Conservation (phyloP, 2,329 filamentous ascomycete genomes). For the Blastomyces gilchristii region DNA sequence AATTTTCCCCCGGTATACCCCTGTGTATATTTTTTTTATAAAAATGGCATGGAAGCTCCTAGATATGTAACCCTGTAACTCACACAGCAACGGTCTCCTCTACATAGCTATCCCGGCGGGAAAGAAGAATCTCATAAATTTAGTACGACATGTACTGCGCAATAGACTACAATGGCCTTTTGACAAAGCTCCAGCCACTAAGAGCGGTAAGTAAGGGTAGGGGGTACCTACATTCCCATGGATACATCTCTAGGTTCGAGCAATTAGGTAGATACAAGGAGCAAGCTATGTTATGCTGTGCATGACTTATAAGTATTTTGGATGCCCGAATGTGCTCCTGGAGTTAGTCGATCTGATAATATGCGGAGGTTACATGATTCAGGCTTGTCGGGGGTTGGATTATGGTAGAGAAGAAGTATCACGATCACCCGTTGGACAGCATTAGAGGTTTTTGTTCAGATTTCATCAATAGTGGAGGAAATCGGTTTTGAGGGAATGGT, state of each 20-base stretch:
- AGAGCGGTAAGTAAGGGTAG: neutral
- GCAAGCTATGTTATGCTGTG: neutral
- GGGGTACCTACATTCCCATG: neutral
- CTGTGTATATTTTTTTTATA: neutral
- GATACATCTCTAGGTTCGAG: neutral
- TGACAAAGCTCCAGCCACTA: neutral
- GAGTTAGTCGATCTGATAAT: neutral
- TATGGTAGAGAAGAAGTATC: neutral
- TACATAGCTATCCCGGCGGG: neutral
- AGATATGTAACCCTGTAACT: neutral
- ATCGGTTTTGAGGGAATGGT: neutral
- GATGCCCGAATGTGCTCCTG: neutral
- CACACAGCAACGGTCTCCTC: neutral
- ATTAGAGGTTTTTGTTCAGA: neutral
- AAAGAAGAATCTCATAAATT: neutral
- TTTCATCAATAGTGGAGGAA: neutral
- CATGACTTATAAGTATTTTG: neutral
- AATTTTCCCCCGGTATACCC: neutral
- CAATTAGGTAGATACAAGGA: neutral
- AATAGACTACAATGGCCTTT: neutral
- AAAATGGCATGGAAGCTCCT: neutral
- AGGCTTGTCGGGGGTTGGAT: neutral
- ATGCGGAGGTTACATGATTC: neutral
- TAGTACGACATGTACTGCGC: neutral
- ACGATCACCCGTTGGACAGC: neutral